Conservation (phyloP, 805 yeast species). For the Starmerella khaoyaiensis region DNA sequence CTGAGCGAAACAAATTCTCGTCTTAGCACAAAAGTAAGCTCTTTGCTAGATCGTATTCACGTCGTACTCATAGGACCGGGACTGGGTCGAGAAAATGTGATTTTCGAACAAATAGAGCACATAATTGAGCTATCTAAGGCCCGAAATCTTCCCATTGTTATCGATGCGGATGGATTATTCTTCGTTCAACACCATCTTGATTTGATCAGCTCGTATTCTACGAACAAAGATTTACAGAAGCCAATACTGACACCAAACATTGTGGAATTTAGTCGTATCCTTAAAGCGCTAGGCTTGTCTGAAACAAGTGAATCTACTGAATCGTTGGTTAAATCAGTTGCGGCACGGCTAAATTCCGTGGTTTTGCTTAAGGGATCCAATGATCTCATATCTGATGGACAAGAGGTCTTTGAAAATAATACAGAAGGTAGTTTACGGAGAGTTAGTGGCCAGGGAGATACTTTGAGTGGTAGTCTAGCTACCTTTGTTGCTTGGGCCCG, state of each 20-base stretch:
- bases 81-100: conserved; percentile 64
- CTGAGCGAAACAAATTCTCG: conserved; percentile 35
- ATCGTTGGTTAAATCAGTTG: conserved; percentile 34
- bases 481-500: conserved; percentile 70
- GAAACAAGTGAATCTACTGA: conserved; percentile 8
- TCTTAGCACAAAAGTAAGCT: conserved; percentile 21
- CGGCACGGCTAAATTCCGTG: conserved; percentile 42
- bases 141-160: conserved; percentile 52
- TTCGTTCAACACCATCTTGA: conserved; percentile 39
- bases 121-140: conserved; percentile 46
- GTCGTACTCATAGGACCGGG: conserved; percentile 89
- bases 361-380: conserved; percentile 59
- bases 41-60: conserved; percentile 58
- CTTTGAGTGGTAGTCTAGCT: conserved; percentile 74
- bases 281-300: conserved; percentile 33
- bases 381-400: conserved; percentile 52
- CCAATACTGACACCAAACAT: conserved; percentile 83
- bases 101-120: conserved; percentile 47
- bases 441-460: conserved; percentile 96
- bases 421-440: conserved; percentile 58
- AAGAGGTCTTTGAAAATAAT: conserved; percentile 33
- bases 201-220: conserved; percentile 39
- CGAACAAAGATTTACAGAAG: no score
- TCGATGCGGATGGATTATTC: conserved; percentile 84
- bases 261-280: conserved; percentile 63